Evolutionary conservation across 176 grass and related monocot species (phyloP).

Genomic region (Aegilops tauschii): DNA sequence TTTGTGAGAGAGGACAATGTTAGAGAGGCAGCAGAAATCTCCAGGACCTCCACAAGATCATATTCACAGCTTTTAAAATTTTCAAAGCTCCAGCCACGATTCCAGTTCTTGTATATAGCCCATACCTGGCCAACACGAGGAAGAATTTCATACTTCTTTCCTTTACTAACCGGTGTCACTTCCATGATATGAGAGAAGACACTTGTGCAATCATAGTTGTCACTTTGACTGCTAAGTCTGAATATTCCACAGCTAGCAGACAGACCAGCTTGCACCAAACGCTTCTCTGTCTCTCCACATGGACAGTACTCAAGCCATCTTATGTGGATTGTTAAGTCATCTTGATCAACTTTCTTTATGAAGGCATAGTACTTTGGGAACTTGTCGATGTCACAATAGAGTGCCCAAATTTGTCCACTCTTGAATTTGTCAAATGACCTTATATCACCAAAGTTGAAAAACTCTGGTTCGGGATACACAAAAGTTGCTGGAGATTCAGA

Average conservation of each 20-base stretch:
- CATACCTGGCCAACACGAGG: conserved; percentile 58
- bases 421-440: conserved; percentile 52
- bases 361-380: conserved; percentile 59
- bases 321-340: conserved; percentile 33
- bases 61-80: conserved; percentile 51
- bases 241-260: conserved; percentile 61
- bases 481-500: conserved; percentile 17
- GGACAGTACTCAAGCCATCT: conserved; percentile 62
- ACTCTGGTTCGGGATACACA: conserved; percentile 47
- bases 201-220: conserved; percentile 14
- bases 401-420: conserved; percentile 63
- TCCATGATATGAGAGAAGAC: conserved; percentile 56
- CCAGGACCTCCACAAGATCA: conserved; percentile 44
- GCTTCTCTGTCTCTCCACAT: conserved; percentile 29
- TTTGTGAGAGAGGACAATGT: conserved; percentile 43
- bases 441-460: conserved; percentile 33
- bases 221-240: neutral
- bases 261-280: conserved; percentile 32
- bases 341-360: conserved; percentile 36
- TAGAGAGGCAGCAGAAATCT: conserved; percentile 3
- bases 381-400: conserved; percentile 55
- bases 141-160: conserved; percentile 43
- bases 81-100: conserved; percentile 31
- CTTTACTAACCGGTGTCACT: conserved; percentile 18
- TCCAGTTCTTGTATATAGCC: conserved; percentile 75